Base-by-base conservation (phyloP, 805 yeast genomes). In the Candida ipomoeae region DNA sequence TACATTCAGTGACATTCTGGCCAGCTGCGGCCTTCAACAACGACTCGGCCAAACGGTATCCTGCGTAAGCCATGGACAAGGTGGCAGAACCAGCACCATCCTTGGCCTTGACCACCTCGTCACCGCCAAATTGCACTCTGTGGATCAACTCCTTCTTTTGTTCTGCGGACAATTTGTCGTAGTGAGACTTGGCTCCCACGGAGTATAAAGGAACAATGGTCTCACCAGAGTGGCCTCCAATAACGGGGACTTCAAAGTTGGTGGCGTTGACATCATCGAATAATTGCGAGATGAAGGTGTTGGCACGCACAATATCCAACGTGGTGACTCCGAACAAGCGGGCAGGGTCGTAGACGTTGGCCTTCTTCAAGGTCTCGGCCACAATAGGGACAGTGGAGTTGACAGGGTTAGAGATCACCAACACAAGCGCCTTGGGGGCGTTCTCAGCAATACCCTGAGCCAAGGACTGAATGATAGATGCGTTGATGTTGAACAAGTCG, bases 201-300 rank as follows among this genome's bases (percentile, higher is more conserved):
- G 90, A 79, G 66, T 85, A 81, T 58, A 90, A 77, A 48, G 97
- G 97, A 39, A 90, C 94, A 64, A 90, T 90, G 45, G 97, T 90
- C 65, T 86, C 92, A 57, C 97, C 97, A 32, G 96, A 88, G 77
- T 90, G 97, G 48, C 97, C 97, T 55, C 97, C 97, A 59, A 90
- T 75, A 48, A 91, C 96, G 18, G 89, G 84, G 49, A 89, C 74
- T 59, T 77, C 78, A 56, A 73, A 77, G 57, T 78, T 73, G 46
- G 87, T 77, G 55, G 81, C 75, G 55, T 73, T 70, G 48, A 75
- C 55, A 31, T 70, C 71, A 20, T 58, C 65, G 49, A 71, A 71
- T 44, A 81, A 69, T 59, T 81, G 82, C 41, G 89, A 78, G 54
- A 85, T 71, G 68, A 89, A 89, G 41, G 89, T 84, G 68, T 89